Base-by-base conservation (phyloP, 2,329 filamentous ascomycete genomes). In the Xylariaceae sp. region DNA sequence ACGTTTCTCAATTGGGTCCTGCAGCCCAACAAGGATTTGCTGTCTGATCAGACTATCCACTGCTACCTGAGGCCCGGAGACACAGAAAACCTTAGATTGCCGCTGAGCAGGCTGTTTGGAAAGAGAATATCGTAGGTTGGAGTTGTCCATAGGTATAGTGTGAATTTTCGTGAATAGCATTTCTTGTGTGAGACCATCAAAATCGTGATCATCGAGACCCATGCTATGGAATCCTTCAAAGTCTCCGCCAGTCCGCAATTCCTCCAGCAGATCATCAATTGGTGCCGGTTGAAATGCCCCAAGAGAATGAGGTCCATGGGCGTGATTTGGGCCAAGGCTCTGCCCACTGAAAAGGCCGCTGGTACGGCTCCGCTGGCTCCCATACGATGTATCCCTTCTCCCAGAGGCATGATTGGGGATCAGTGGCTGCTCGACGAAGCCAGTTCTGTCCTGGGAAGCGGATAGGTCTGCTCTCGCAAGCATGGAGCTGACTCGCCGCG, bases 401-500 rank as follows among this genome's bases (percentile, higher is more conserved):
- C 78, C 71, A 41, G 77, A 76, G 0, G 67, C 66, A 47, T 73
- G 69, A 11, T 67, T 69, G 9, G 72, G 62, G 9, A 71, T 65
- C 2, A 68, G 76, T 58, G 67, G 71, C 67, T 79, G 81, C 45
- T 96, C 91, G 28, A 85, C 81, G 65, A 96, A 95, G n/a, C 86
- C 81, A 1, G 86, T 79, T 62, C 89, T 81, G 60, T 96, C 91
- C 59, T 93, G 89, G 14, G 87, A 94, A 10, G 89, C 87, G 0
- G 90, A 93, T 17, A 97, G 75, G 66, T 97, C 93, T 31, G 89
- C 88, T 63, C 93, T 81, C 14, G 92, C 92, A 48, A 97, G 77
- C 72, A 96, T 81, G 14, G 93, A 97, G 73, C 94, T 99, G 22
- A 97, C 88, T 46, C 94, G 83, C 41, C 94, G 84, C 16, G 83